Evolutionary conservation across 2,329 filamentous ascomycete species (phyloP), one percentile per base, ranked within the genome.

Genomic region (Daldinia sp.): DNA sequence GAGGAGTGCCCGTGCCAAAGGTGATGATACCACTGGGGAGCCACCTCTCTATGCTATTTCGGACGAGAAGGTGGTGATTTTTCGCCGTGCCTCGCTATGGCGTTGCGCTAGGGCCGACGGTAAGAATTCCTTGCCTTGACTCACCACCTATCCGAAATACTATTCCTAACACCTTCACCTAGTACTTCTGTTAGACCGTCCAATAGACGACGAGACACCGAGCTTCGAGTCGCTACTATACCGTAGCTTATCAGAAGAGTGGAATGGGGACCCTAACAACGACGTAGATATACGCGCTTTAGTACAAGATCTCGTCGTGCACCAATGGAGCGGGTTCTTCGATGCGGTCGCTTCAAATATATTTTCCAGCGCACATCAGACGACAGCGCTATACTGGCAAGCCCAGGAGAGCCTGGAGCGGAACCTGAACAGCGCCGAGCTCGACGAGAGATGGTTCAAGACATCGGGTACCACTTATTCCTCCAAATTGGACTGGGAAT

Each of bases 311-410:
- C 56, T 75, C 6, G 67, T 60, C 3, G 12, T 68, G 4, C 61
- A 65, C 48, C 77, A 78, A 57, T 83, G 81, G 81, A 69, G 75
- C 6, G 77, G 79, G 2, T 76, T 82, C 28, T 78, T 82, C 50
- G 81, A 81, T 9, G 37, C 69, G 0, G 56, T 80, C 20, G 61
- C 73, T 4, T 55, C 69, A 5, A 65, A 67, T 20, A 44, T 61
- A 26, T 41, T 63, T 7, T 23, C 50, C 15, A 10, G 37, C 5
- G 5, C 59, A 9, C 18, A 63, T 12, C 66, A 70, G 9, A 69
- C 63, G 4, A 39, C 58, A 1, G 63, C 71, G 1, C 59, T 80
- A 6, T 77, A 75, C 66, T 78, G 75, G 77, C 74, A 77, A 50
- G 73, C 76, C 3, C 71, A 77, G 20, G 71, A 72, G 39, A 76